These are phyloP conservation scores for Thalassiosira allenii DNA, from an alignment of 352 stramenopile genomes.

Conservation along the genomic window DNA sequence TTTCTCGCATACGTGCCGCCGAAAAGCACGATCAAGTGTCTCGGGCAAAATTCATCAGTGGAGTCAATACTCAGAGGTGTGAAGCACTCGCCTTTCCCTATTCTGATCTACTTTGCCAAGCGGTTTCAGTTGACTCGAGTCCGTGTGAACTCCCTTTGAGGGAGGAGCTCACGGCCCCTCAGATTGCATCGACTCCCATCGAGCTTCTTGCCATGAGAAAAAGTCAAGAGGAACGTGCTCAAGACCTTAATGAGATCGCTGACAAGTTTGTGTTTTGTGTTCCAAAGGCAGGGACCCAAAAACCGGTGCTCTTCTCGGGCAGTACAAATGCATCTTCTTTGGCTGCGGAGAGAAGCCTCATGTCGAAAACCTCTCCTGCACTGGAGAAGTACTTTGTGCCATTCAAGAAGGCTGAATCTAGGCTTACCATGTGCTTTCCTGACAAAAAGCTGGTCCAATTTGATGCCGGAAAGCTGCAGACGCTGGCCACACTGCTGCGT, in stretches of 20 bases:
- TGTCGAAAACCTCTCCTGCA: constrained; percentile 38
- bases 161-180: constrained; percentile 50
- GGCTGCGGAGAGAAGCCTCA: constrained; percentile 30
- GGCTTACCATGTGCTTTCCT: constrained; percentile 93
- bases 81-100: constrained; percentile 64
- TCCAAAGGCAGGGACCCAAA: constrained; percentile 66
- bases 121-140: constrained; percentile 48
- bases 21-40: constrained; percentile 48
- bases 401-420: constrained; percentile 74
- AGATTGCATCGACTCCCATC: constrained; percentile 72
- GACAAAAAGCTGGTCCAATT: constrained; percentile 98
- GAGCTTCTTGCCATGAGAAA: constrained; percentile 75
- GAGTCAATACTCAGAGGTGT: constrained; percentile 73
- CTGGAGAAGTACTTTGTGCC: constrained; percentile 68
- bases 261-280: constrained; percentile 86
- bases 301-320: constrained; percentile 54
- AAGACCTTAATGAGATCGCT: constrained; percentile 69
- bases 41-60: constrained; percentile 59
- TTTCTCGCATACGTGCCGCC: constrained; percentile 50
- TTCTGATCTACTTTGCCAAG: constrained; percentile 47
- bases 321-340: constrained; percentile 34
- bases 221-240: constrained; percentile 62
- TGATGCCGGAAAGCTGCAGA: constrained; percentile 94
- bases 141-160: constrained; percentile 51
- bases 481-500: constrained; percentile 89